Evolutionary conservation across 2,329 filamentous ascomycete species (phyloP), one percentile per base, ranked within the genome.

Genomic region (Neophaeococcomyces mojaviensis): DNA sequence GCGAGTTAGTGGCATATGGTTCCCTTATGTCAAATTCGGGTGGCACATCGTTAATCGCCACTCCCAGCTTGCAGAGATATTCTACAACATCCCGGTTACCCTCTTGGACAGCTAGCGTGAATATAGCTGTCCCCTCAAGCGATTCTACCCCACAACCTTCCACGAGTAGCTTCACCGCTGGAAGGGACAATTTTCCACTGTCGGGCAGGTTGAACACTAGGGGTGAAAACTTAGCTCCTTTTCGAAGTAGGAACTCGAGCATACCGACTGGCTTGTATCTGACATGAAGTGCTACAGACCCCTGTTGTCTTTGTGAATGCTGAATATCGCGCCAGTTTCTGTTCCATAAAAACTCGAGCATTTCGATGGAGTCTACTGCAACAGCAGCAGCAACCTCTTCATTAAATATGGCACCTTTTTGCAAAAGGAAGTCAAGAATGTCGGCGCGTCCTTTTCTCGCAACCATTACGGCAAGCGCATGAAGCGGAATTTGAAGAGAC

Each of bases 1-100:
- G 38, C 38, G 38, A 26, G 20, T 16, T n/a, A 26, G 38, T 40
- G 38, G 38, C 19, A 40, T 40, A 40, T 40, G 38, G 38, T 40
- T 40, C 38, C 24, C 38, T 24, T 24, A 40, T 40, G 24, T 40
- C 38, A 18, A 6, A 40, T 40, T 40, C 38, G 8, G 38, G 38
- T 40, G 38, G 38, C 24, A 39, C 20, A 40, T 40, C 38, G 24
- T 40, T 40, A 30, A 40, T 40, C 24, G 38, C 10, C 19, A 26
- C 38, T 40, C 38, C 38, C 38, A 40, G 38, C 38, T 40, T 24
- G 38, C 38, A 40, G 20, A 40, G 38, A 30, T 40, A 40, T 30
- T 40, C 38, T 30, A 40, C 38, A 30, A 40, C 38, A 26, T 40
- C 38, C 19, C 38, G 38, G 19, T 40, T 40, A 19, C 38, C 38